Conservation (phyloP, 2,329 filamentous ascomycete genomes). For the Drechmeria coniospora region DNA sequence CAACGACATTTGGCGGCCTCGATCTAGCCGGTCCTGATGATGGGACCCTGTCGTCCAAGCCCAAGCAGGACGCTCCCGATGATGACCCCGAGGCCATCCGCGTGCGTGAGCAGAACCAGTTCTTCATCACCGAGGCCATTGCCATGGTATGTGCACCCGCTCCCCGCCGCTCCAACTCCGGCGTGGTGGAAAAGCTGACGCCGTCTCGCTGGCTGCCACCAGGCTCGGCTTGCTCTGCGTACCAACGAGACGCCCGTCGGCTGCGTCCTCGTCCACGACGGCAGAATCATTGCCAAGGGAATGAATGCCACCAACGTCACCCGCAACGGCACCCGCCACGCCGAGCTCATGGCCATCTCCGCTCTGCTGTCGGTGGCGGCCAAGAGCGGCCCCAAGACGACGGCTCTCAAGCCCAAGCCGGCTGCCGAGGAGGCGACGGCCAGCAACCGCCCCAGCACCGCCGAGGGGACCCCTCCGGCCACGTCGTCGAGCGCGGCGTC, state of each 20-base stretch:
- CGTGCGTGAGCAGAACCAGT: constrained; percentile 19
- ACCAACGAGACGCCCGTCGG: constrained; percentile 92
- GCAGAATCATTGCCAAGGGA: constrained; percentile 66
- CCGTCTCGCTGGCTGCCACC: constrained; percentile 9
- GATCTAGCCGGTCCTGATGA: neutral
- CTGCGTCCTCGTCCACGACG: constrained; percentile 76
- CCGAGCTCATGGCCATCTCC: constrained; percentile 78
- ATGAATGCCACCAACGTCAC: constrained; percentile 97
- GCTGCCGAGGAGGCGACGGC: neutral
- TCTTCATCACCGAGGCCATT: constrained; percentile 74
- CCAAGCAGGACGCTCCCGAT: neutral
- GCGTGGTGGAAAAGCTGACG: neutral
- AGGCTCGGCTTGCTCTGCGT: constrained; percentile 74
- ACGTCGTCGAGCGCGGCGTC: too few species aligned
- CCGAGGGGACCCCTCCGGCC: too few species aligned
- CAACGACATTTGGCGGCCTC: neutral
- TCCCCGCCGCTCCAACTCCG: neutral
- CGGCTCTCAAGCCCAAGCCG: constrained; percentile 17
- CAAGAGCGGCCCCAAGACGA: constrained; percentile 14
- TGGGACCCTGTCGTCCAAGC: neutral
- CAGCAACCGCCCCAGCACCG: too few species aligned
- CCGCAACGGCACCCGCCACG: constrained; percentile 82
- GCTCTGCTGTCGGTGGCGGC: constrained; percentile 32
- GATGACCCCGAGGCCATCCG: constrained; percentile 15
- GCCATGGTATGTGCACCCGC: constrained; percentile 49